These are phyloP conservation scores for Oxytropis ochrocephala DNA, from an alignment of 306 rosid genomes.

Conservation along the genomic window DNA sequence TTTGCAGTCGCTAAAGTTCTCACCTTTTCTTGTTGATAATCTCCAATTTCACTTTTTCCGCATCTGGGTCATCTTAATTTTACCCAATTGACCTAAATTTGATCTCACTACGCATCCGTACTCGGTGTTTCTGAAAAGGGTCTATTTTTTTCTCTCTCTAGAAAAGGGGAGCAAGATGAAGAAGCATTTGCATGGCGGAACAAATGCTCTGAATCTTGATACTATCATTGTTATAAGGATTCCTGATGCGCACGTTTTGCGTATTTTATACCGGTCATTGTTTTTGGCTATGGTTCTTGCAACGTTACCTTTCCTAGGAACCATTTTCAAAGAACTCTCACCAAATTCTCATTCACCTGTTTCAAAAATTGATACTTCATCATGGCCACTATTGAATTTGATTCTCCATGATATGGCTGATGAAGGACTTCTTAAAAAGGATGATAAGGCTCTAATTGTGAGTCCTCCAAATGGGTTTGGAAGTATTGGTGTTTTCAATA, in stretches of 20 bases:
- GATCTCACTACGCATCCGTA: too few relatives aligned
- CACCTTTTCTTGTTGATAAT: neutral
- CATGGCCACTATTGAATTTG: constrained; percentile 21
- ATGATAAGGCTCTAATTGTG: constrained; percentile 40
- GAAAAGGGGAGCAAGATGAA: constrained; percentile 19
- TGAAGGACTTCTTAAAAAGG: constrained; percentile 36
- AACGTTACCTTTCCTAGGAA: constrained; percentile 36
- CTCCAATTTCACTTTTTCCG: constrained; percentile 2
- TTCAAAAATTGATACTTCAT: constrained; percentile 1
- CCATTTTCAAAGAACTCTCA: constrained; percentile 21
- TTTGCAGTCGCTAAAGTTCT: constrained; percentile 52
- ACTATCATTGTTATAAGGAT: constrained; percentile 35
- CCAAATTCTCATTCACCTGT: neutral
- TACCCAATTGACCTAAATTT: neutral
- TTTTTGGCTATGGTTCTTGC: constrained; percentile 50
- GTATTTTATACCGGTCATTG: constrained; percentile 46
- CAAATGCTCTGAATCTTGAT: constrained; percentile 26
- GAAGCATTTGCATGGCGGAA: constrained; percentile 22
- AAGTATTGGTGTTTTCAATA: neutral
- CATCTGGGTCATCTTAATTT: constrained; percentile 25
- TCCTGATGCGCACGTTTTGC: constrained; percentile 43
- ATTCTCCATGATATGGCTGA: constrained; percentile 43
- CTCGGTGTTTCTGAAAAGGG: too few relatives aligned
- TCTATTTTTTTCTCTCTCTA: neutral
- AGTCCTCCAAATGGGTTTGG: constrained; percentile 16